Conservation (phyloP, 257 asterid species). For the Prunella vulgaris region DNA sequence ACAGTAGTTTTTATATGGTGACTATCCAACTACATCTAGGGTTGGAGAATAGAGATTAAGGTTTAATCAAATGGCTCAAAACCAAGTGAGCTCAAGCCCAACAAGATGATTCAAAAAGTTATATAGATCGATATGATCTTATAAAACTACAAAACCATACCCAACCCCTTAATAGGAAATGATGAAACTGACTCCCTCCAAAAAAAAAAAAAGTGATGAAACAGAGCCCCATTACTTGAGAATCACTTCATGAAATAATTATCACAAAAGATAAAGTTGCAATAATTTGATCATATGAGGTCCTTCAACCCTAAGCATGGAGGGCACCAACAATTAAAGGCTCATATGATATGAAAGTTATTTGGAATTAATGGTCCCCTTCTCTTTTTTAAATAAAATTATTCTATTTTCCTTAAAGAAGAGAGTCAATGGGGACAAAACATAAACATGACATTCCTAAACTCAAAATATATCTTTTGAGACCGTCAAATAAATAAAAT, state of each 20-base stretch:
- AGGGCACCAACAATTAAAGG: slow-evolving; percentile 21
- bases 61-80: no score
- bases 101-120: no score
- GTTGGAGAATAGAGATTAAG: no score
- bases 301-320: slow-evolving; percentile 24
- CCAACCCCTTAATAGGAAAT: slow-evolving; percentile 1
- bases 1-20: no score
- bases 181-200: no score
- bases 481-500: no score
- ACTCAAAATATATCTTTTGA: no score
- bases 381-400: slow-evolving; percentile 7
- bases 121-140: no score
- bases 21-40: no score
- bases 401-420: neutral
- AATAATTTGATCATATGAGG: slow-evolving; percentile 16
- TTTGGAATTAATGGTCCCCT: slow-evolving; percentile 17
- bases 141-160: no score
- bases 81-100: no score
- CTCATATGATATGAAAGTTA: neutral
- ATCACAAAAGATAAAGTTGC: slow-evolving; percentile 13
- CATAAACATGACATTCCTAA: neutral
- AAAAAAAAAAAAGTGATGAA: no score
- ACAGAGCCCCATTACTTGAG: slow-evolving; percentile 25
- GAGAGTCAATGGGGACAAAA: slow-evolving; percentile 13
- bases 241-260: slow-evolving; percentile 19